Evolutionary conservation across 805 yeast species (phyloP).

Genomic region (Starmerella potacharoeniae): DNA sequence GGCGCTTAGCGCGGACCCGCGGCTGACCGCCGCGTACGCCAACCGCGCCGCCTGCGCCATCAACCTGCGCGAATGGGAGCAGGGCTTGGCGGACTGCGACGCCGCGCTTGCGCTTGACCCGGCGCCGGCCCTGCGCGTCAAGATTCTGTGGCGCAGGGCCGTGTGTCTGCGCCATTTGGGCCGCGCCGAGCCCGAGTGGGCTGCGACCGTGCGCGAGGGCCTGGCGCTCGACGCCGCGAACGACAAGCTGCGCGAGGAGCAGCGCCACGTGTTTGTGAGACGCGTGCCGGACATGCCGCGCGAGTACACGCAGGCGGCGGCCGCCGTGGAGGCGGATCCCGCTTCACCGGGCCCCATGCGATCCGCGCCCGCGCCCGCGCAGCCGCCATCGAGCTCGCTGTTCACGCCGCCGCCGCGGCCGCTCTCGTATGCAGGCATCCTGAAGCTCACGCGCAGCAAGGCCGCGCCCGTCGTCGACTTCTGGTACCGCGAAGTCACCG

Average conservation of each 20-base stretch:
- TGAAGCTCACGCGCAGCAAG: slow-evolving; percentile 11
- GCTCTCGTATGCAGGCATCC: slow-evolving; percentile 18
- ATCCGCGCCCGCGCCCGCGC: neutral
- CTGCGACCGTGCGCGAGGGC: slow-evolving; percentile 11
- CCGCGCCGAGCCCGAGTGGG: slow-evolving; percentile 7
- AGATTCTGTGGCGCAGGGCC: slow-evolving; percentile 19
- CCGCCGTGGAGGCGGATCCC: neutral
- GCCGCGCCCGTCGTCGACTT: slow-evolving; percentile 13
- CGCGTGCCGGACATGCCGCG: slow-evolving; percentile 10
- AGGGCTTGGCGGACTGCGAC: slow-evolving; percentile 18
- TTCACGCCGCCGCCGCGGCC: slow-evolving; percentile 16
- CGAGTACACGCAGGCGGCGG: neutral
- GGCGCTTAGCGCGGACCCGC: slow-evolving; percentile 18
- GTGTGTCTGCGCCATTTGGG: slow-evolving; percentile 16
- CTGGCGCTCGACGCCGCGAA: slow-evolving; percentile 19
- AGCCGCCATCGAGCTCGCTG: neutral
- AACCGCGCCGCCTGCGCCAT: slow-evolving; percentile 23
- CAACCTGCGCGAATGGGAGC: slow-evolving; percentile 13
- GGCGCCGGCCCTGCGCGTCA: slow-evolving; percentile 10
- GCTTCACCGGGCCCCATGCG: too few species aligned
- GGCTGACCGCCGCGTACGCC: slow-evolving; percentile 17
- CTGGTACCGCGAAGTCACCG: slow-evolving; percentile 15
- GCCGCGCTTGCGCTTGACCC: slow-evolving; percentile 6
- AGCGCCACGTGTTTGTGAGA: slow-evolving; percentile 7
- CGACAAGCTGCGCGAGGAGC: slow-evolving; percentile 14